Percentiles rank a stretch among this genome's conserved stretches.
phyloP scores from a whole-genome alignment of 352 stramenopile genomes.

The Phytopythium boreale region DNA sequence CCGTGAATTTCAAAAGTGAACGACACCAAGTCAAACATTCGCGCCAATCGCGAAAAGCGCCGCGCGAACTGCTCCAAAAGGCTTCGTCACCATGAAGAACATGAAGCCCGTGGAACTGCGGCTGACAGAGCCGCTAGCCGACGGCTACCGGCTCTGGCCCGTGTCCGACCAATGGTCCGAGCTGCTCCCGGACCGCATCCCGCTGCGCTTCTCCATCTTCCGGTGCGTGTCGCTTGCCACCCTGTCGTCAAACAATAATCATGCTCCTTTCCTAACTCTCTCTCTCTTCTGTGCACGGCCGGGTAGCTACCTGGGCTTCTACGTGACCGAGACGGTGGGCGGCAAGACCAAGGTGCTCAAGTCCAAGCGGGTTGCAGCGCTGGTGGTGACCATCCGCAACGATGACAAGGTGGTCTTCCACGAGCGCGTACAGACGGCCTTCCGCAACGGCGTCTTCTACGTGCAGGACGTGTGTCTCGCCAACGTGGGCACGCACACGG shows the following conservation, averaged over 20 bases:
- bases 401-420: slow-evolving; percentile 76
- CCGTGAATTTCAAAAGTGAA: no score
- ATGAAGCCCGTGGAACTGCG: slow-evolving; percentile 64
- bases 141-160: slow-evolving; percentile 64
- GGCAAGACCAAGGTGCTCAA: slow-evolving; percentile 67
- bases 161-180: slow-evolving; percentile 76
- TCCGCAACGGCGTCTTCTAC: slow-evolving; percentile 80
- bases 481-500: slow-evolving; percentile 54
- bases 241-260: not conserved
- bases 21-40: not conserved
- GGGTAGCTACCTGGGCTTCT: slow-evolving; percentile 68
- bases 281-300: not conserved
- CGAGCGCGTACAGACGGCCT: slow-evolving; percentile 46
- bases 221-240: slow-evolving; percentile 25
- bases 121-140: slow-evolving; percentile 29
- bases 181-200: slow-evolving; percentile 54
- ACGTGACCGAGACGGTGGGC: slow-evolving; percentile 54
- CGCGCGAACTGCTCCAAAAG: not conserved
- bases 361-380: slow-evolving; percentile 39
- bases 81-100: slow-evolving; percentile 44
- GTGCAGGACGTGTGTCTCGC: slow-evolving; percentile 71
- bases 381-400: slow-evolving; percentile 73
- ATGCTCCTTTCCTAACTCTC: not conserved
- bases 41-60: not conserved
- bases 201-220: slow-evolving; percentile 75